phyloP scores from a whole-genome alignment of 2,329 filamentous ascomycete species.

The Alternaria burnsii region DNA sequence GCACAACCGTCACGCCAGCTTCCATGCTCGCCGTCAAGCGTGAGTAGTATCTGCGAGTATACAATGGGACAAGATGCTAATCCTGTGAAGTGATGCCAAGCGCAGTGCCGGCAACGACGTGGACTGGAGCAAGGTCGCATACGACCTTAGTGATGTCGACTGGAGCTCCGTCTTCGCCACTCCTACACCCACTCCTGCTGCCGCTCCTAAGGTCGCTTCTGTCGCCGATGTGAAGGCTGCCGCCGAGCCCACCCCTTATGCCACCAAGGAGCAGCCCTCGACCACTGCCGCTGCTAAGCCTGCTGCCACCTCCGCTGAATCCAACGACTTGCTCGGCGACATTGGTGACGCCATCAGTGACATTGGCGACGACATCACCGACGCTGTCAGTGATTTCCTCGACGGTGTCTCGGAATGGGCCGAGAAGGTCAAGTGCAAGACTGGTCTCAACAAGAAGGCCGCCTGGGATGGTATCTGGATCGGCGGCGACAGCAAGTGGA shows the following conservation, averaged over 20 bases:
- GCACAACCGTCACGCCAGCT: slow-evolving; percentile 47
- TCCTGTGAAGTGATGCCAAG: slow-evolving; percentile 39
- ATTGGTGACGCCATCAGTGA: slow-evolving; percentile 15
- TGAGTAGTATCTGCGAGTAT: slow-evolving; percentile 25
- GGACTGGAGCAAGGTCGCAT: slow-evolving; percentile 42
- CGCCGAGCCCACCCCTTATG: slow-evolving; percentile 17
- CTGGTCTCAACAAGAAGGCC: slow-evolving; percentile 40
- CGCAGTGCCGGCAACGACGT: slow-evolving; percentile 33
- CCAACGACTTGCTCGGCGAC: slow-evolving; percentile 6
- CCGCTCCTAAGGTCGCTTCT: slow-evolving; percentile 9
- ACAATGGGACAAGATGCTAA: slow-evolving; percentile 15
- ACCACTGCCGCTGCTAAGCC: slow-evolving; percentile 16
- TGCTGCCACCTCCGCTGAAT: slow-evolving; percentile 1
- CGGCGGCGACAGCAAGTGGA: slow-evolving; percentile 46
- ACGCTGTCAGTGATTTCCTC: slow-evolving; percentile 15
- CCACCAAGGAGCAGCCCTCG: slow-evolving; percentile 6
- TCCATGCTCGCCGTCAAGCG: slow-evolving; percentile 48
- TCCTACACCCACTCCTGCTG: slow-evolving; percentile 20
- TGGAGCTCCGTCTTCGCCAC: slow-evolving; percentile 33
- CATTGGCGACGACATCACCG: slow-evolving; percentile 14
- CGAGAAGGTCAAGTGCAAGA: slow-evolving; percentile 29
- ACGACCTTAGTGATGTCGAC: slow-evolving; percentile 39
- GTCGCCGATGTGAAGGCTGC: slow-evolving; percentile 24
- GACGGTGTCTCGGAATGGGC: slow-evolving; percentile 33
- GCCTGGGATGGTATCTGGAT: slow-evolving; percentile 48